phyloP scores from a whole-genome alignment of 768 basidiomycete species.

The Mycena capillaripes region DNA sequence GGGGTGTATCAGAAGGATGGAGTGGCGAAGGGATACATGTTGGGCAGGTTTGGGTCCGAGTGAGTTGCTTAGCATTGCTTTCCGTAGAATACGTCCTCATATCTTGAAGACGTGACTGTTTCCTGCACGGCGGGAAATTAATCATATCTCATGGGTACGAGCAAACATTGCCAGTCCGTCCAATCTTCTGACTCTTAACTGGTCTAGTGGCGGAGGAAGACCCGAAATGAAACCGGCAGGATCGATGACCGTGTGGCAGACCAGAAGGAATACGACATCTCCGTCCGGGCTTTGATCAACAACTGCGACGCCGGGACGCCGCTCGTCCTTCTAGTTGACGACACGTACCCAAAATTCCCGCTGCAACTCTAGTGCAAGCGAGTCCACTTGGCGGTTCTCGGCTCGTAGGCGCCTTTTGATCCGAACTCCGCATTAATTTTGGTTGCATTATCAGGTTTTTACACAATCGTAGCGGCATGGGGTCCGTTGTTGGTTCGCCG shows the following conservation, averaged over 20 bases:
- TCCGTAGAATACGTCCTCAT: neutral
- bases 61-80: neutral
- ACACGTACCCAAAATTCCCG: conserved; percentile 8
- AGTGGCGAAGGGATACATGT: conserved; percentile 14
- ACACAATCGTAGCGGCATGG: conserved; percentile 9
- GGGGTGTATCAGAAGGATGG: conserved; percentile 14
- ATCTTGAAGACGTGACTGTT: conserved; percentile 11
- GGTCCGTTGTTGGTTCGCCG: neutral
- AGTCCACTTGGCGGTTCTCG: conserved; percentile 11
- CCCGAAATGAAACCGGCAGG: neutral
- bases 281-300: conserved; percentile 2
- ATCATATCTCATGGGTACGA: conserved; percentile 27
- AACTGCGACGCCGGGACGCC: neutral
- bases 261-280: neutral
- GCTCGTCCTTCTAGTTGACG: conserved; percentile 11
- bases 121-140: conserved; percentile 14
- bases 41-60: conserved; percentile 8
- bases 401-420: neutral
- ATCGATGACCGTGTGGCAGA: neutral
- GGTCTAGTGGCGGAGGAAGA: conserved; percentile 6
- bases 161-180: too few relatives aligned
- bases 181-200: neutral
- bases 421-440: neutral
- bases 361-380: neutral
- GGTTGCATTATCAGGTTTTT: neutral